Percentiles rank a stretch among this genome's conserved stretches.
Evolutionary conservation across 192 early-diverging fungal genomes (phyloP).

Genomic region (Dispira simplex): DNA sequence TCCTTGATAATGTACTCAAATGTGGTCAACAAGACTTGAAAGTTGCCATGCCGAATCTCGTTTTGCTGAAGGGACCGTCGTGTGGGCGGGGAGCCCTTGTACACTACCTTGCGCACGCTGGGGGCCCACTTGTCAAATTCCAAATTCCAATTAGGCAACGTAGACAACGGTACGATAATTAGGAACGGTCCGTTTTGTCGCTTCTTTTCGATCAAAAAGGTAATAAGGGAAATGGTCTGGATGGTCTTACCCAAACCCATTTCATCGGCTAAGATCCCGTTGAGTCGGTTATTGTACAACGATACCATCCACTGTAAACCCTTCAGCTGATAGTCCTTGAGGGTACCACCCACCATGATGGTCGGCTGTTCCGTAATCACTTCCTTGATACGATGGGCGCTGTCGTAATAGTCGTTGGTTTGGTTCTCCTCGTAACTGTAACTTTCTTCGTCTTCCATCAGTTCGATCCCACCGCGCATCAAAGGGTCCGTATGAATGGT

Average conservation of each 20-base stretch:
- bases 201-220: constrained; percentile 91
- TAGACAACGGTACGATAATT: constrained; percentile 91
- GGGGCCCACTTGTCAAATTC: constrained; percentile 99
- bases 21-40: constrained; percentile 93
- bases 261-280: constrained; percentile 96
- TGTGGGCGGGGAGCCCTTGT: constrained; percentile 71
- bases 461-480: constrained; percentile 29
- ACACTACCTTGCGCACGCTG: constrained; percentile 70
- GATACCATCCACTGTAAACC: constrained; percentile 99
- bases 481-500: constrained; percentile 23
- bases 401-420: constrained; percentile 63
- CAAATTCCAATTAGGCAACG: constrained; percentile 89
- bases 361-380: constrained; percentile 59
- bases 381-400: constrained; percentile 81
- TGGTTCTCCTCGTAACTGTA: constrained; percentile 27
- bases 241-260: constrained; percentile 86
- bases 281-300: constrained; percentile 94
- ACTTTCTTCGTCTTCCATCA: constrained; percentile 19
- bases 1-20: constrained; percentile 97
- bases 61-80: constrained; percentile 52
- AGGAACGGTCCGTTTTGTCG: constrained; percentile 90
- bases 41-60: constrained; percentile 58
- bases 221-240: constrained; percentile 92
- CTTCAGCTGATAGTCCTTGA: constrained; percentile 95
- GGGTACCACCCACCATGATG: constrained; percentile 72